Evolutionary conservation across 306 rosid species (phyloP).

Genomic region (Vachellia pachyceras): DNA sequence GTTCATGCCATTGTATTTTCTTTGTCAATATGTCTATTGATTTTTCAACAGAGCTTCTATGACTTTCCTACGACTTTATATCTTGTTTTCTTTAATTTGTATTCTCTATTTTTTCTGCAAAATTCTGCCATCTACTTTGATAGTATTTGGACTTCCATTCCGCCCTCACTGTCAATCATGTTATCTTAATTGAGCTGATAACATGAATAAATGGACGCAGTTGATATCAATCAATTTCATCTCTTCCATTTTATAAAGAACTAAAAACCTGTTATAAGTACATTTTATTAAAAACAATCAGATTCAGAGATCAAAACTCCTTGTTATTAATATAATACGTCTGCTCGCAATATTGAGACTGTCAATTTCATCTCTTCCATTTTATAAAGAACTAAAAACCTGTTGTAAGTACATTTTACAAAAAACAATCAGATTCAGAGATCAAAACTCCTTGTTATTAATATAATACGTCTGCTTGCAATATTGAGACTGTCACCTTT

Average conservation of each 20-base stretch:
- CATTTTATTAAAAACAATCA: background rate
- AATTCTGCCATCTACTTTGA: background rate
- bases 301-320: background rate
- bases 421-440: background rate
- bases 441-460: background rate
- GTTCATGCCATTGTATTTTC: constrained; percentile 4
- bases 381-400: too few species aligned
- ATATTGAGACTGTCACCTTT: constrained; percentile 21
- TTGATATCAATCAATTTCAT: background rate
- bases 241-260: background rate
- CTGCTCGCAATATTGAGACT: constrained; percentile 23
- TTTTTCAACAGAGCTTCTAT: background rate
- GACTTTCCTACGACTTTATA: background rate
- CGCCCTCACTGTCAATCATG: background rate
- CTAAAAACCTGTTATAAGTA: background rate
- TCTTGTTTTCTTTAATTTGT: background rate
- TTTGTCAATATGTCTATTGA: too few species aligned
- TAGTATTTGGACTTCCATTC: constrained; percentile 8
- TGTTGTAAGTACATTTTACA: background rate
- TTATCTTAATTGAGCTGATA: constrained; percentile 7
- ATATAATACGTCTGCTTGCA: constrained; percentile 30
- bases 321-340: constrained; percentile 13
- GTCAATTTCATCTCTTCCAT: too few species aligned
- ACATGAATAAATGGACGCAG: background rate
- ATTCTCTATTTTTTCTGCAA: background rate